Base-by-base conservation (phyloP, 805 yeast genomes). In the Lachancea thermotolerans region DNA sequence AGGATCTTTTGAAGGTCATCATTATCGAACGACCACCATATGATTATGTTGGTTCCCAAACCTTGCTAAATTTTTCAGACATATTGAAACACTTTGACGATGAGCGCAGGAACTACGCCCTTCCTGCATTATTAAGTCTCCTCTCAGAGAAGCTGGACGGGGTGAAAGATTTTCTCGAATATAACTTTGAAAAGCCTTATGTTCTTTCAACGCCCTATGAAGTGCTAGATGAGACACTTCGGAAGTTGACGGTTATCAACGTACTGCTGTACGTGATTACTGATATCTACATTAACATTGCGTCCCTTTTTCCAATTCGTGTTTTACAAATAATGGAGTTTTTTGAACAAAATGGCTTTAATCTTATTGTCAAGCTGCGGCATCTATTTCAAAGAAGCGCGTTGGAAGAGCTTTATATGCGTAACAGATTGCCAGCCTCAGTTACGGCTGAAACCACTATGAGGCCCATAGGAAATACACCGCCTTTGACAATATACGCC, bases 61-160 rank as follows among this genome's bases (percentile, higher is more conserved):
- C 81, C 0, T 62, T 79, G 50, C 67, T 71, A 34, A 75, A 80
- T 16, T 60, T 79, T 28, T 67, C 77, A 29, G 79, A 78, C 18
- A 73, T 79, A 1, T 65, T 82, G 36, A 78, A 75, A 52, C 70
- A 70, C 39, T 72, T 80, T 44, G 85, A 79, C 54, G 79, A 76
- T 37, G 77, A 77, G 37, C 68, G 71, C 34, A 71, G 76, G 25
- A 71, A 70, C 7, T 77, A 76, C 58, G 82, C 62, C 3, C 63
- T 75, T 29, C 57, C 59, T 6, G 48, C 49, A 1, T 46, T 71
- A 31, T 53, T 76, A 29, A 54, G 62, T n/a, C 59, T 57, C 33
- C 54, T 74, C 4, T 51, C 56, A 5, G 49, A 57, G 21, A 56
- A 60, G 25, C 51, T 79, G 11, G 53, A 58, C 1, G 37, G 49